Evolutionary conservation across 164 flowering plant genomes (phyloP).

Genomic region (Piper longum): DNA sequence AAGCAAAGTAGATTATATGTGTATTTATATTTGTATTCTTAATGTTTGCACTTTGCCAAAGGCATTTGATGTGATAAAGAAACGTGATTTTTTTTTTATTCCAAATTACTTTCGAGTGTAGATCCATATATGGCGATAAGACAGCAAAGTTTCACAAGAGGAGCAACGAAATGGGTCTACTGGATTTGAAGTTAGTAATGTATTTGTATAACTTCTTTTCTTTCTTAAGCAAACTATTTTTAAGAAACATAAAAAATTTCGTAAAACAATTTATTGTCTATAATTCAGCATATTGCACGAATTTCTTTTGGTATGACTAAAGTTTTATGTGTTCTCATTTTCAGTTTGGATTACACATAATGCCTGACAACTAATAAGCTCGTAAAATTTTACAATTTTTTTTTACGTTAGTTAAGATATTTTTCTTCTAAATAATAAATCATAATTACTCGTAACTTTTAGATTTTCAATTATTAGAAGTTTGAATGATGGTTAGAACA

Average conservation of each 20-base stretch:
- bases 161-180: conserved; percentile 67
- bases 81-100: no score
- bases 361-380: conserved; percentile 6
- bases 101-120: conserved; percentile 5
- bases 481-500: no score
- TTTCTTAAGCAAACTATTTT: no score
- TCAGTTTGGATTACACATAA: conserved; percentile 81
- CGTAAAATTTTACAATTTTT: no score
- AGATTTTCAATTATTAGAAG: no score
- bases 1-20: conserved; percentile 29
- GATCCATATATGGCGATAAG: conserved; percentile 58
- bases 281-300: neutral
- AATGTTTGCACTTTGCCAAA: no score
- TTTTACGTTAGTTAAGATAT: no score
- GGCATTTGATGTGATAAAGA: no score
- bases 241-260: no score
- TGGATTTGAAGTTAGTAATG: conserved; percentile 44
- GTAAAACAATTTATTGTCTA: neutral
- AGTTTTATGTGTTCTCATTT: neutral
- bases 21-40: neutral
- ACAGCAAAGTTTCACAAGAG: conserved; percentile 57
- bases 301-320: neutral
- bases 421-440: no score
- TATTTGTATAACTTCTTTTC: no score
- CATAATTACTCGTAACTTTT: no score